phyloP scores from a whole-genome alignment of 352 stramenopile genomes.

The Globisporangium solare region DNA sequence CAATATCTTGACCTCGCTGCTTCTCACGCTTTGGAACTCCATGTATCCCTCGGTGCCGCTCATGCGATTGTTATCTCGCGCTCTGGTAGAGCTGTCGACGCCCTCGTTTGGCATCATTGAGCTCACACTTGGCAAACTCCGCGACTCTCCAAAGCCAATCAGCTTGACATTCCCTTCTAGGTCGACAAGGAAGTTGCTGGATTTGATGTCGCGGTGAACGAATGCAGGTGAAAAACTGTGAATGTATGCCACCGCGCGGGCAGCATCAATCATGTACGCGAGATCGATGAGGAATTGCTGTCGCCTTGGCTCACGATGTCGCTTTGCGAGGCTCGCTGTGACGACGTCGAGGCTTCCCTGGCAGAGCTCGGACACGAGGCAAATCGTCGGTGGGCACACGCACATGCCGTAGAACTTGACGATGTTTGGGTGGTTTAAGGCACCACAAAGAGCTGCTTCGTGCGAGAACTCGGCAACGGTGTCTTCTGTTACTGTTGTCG shows the following conservation, averaged over 20 bases:
- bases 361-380: conserved; percentile 70
- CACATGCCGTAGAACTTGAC: conserved; percentile 56
- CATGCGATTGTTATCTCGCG: neutral
- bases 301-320: neutral
- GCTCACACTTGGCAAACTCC: conserved; percentile 14
- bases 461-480: conserved; percentile 10
- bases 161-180: conserved; percentile 55
- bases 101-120: too few species aligned
- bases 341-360: conserved; percentile 52
- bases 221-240: conserved; percentile 72
- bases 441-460: conserved; percentile 11
- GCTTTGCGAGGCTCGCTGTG: conserved; percentile 9
- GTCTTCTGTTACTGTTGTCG: conserved; percentile 13
- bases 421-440: conserved; percentile 49
- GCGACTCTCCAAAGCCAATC: conserved; percentile 71
- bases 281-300: conserved; percentile 60
- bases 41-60: neutral
- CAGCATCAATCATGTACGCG: conserved; percentile 59
- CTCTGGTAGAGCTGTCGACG: too few species aligned
- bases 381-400: conserved; percentile 68
- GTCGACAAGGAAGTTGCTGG: conserved; percentile 80
- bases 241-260: conserved; percentile 62
- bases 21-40: conserved; percentile 1
- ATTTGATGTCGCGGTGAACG: conserved; percentile 71
- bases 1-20: conserved; percentile 1